These are phyloP conservation scores for Arthroderma sp. DNA, from an alignment of 2,329 filamentous ascomycete species.

Conservation along the genomic window DNA sequence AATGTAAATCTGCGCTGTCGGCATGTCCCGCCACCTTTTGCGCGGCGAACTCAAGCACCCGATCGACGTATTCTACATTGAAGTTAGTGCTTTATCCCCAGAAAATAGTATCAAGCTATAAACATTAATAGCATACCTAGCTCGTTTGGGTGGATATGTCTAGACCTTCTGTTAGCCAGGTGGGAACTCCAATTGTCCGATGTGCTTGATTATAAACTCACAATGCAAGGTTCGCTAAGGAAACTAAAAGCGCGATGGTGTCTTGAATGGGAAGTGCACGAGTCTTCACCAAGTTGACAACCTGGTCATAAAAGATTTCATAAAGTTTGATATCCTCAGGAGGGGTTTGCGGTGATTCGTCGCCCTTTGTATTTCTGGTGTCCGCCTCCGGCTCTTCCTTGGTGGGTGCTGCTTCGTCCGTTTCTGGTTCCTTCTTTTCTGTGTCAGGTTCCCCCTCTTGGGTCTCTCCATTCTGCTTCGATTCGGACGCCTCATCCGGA, in stretches of 20 bases:
- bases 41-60: conserved; percentile 78
- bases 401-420: conserved; percentile 16
- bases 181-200: not conserved
- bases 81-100: not conserved
- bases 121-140: conserved; percentile 31
- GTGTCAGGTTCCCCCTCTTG: conserved; percentile 23
- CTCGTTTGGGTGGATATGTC: conserved; percentile 82
- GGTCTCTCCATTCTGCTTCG: conserved; percentile 24
- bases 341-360: conserved; percentile 23
- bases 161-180: conserved; percentile 16
- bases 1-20: conserved; percentile 92
- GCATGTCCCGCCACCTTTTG: conserved; percentile 76
- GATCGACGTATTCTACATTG: conserved; percentile 69
- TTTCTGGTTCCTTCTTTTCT: conserved; percentile 7
- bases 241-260: conserved; percentile 86
- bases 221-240: conserved; percentile 79
- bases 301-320: conserved; percentile 94
- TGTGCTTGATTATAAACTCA: conserved; percentile 19
- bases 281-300: conserved; percentile 81
- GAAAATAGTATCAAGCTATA: not conserved
- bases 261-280: conserved; percentile 88
- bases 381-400: conserved; percentile 19
- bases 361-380: conserved; percentile 14
- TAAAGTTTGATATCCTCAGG: conserved; percentile 70
- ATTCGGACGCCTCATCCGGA: conserved; percentile 12